Conservation (phyloP, 768 basidiomycete genomes). For the Mycena amicta region DNA sequence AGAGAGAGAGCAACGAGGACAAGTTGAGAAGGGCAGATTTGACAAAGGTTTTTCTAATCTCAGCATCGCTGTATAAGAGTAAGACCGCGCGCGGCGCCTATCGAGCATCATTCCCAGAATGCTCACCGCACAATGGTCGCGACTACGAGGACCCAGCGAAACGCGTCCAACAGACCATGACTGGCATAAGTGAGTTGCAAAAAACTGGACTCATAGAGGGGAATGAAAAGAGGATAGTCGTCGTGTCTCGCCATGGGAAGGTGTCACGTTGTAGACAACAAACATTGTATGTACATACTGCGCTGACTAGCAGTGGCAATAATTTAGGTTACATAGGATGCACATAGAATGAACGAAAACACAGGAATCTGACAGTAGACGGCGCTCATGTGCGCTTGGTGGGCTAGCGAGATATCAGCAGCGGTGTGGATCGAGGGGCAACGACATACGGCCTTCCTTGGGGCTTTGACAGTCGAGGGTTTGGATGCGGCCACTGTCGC, state of each 20-base stretch:
- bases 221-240: slow-evolving; percentile 70
- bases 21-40: slow-evolving; percentile 77
- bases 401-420: slow-evolving; percentile 5
- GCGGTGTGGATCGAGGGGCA: slow-evolving; percentile 1
- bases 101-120: too few relatives aligned
- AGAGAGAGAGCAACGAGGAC: slow-evolving; percentile 72
- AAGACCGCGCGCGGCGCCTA: too few relatives aligned
- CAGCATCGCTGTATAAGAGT: slow-evolving; percentile 57
- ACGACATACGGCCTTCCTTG: slow-evolving; percentile 17
- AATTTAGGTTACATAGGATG: slow-evolving; percentile 43
- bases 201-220: slow-evolving; percentile 57
- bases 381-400: slow-evolving; percentile 18
- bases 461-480: slow-evolving; percentile 13
- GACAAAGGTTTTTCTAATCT: slow-evolving; percentile 72
- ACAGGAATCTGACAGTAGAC: background rate
- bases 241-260: slow-evolving; percentile 22
- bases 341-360: slow-evolving; percentile 15
- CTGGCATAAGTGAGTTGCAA: slow-evolving; percentile 64
- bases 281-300: slow-evolving; percentile 24
- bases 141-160: slow-evolving; percentile 69
- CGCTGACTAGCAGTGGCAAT: slow-evolving; percentile 30
- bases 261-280: slow-evolving; percentile 8
- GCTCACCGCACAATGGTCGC: slow-evolving; percentile 61
- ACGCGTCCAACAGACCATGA: slow-evolving; percentile 68
- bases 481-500: slow-evolving; percentile 3